Conservation (phyloP, 768 basidiomycete genomes). For the Psilocybe cyanescens region DNA sequence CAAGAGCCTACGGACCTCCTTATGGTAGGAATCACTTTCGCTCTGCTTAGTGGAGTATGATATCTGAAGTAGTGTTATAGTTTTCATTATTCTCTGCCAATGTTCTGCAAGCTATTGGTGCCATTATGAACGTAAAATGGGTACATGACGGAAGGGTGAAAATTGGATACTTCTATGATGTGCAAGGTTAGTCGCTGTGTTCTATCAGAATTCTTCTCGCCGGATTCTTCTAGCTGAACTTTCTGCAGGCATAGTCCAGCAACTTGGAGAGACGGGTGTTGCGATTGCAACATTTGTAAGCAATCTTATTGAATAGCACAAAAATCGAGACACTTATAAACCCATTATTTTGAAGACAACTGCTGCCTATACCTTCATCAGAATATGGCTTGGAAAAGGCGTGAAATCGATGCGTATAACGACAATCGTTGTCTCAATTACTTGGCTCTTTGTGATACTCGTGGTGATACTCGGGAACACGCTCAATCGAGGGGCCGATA, state of each 20-base stretch:
- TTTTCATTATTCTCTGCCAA: constrained; percentile 35
- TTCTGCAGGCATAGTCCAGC: constrained; percentile 37
- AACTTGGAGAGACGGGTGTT: constrained; percentile 45
- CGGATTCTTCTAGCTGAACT: background rate
- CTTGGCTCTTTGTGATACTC: constrained; percentile 40
- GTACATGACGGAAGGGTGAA: constrained; percentile 35
- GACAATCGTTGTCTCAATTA: constrained; percentile 25
- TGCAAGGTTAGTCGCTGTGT: constrained; percentile 32
- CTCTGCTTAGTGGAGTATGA: background rate
- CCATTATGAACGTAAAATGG: constrained; percentile 41
- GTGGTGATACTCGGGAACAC: constrained; percentile 34
- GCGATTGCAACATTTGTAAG: constrained; percentile 45
- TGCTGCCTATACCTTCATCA: constrained; percentile 44
- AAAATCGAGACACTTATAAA: too few species aligned
- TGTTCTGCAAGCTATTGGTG: constrained; percentile 40
- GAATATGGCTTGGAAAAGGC: constrained; percentile 22
- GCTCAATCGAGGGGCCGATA: constrained; percentile 16
- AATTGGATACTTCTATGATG: constrained; percentile 35
- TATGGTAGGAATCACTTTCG: constrained; percentile 30
- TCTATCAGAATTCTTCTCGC: background rate
- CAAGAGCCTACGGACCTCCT: constrained; percentile 42
- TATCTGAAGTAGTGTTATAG: constrained; percentile 12
- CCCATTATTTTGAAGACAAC: constrained; percentile 30
- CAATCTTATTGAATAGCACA: background rate
- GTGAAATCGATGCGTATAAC: constrained; percentile 29